Conservation (phyloP, 768 basidiomycete genomes). For the Tulasnella sp. region DNA sequence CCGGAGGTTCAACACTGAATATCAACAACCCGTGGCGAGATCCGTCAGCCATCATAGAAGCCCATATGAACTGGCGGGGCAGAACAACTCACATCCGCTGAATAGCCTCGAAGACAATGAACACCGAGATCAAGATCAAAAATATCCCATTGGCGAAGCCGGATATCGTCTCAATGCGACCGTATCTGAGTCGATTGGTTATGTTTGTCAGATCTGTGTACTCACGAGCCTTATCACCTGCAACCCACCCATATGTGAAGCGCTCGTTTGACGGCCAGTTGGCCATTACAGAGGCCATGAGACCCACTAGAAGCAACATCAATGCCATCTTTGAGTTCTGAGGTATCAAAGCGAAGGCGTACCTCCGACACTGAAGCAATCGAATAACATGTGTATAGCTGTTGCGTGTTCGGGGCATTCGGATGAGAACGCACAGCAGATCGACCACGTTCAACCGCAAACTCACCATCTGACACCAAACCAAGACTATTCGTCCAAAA, state of each 20-base stretch:
- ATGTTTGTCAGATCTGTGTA: background rate
- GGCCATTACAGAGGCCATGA: slow-evolving; percentile 95
- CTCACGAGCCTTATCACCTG: background rate
- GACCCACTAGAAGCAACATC: slow-evolving; percentile 82
- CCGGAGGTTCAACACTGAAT: slow-evolving; percentile 77
- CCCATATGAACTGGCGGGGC: slow-evolving; percentile 10
- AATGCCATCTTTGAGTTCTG: too few relatives aligned
- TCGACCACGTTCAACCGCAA: slow-evolving; percentile 1
- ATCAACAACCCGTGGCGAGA: background rate
- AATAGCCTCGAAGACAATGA: slow-evolving; percentile 96
- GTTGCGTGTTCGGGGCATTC: background rate
- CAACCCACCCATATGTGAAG: slow-evolving; percentile 84
- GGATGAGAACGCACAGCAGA: background rate
- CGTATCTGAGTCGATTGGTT: slow-evolving; percentile 46
- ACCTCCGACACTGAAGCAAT: slow-evolving; percentile 77
- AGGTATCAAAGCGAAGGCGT: too few relatives aligned
- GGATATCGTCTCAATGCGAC: slow-evolving; percentile 91
- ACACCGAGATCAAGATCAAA: slow-evolving; percentile 85
- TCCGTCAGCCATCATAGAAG: background rate
- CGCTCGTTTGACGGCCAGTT: slow-evolving; percentile 92
- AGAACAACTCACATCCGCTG: slow-evolving; percentile 64
- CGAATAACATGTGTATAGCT: slow-evolving; percentile 99
- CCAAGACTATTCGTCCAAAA: slow-evolving; percentile 97
- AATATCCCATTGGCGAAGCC: slow-evolving; percentile 98
- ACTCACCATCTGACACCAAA: slow-evolving; percentile 87